Evolutionary conservation across 768 basidiomycete species (phyloP), one percentile per base, ranked within the genome.

Genomic region (Cystofilobasidium ferigula): DNA sequence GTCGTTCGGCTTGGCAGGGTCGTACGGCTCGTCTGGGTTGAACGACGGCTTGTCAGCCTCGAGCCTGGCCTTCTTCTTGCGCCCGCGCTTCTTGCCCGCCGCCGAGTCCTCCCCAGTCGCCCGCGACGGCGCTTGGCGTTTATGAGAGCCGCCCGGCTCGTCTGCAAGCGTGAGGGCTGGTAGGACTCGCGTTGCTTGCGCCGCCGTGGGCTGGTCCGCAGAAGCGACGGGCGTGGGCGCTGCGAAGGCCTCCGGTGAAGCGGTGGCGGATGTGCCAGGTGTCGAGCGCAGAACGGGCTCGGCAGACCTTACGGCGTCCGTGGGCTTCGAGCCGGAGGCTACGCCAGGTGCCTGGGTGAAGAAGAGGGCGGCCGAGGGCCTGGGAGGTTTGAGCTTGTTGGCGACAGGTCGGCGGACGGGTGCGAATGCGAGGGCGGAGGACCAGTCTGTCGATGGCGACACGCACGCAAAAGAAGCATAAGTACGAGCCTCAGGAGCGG

Each of bases 91-190:
- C 74, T 78, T 81, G 12, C 77, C 80, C 61, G 82, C 83, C 7
- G 82, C 82, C 20, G 80, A 81, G 1, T 80, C 81, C 20, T 76
- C 79, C 68, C 81, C 80, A 36, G 28, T 1, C 6, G n/a, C 24
- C 7, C n/a, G 35, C 22, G 2, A 28, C 2, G 30, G 53, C 14
- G 56, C 62, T 62, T 38, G 26, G 22, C 67, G 40, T 38, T 68
- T 68, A 82, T 70, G 69, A 76, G 86, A 92, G 0, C 89, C 89
- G 64, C 91, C 91, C 69, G 91, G 79, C 69, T 91, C 88, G 67
- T 91, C 89, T 68, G 91, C 89, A 13, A 92, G 81, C 26, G 90
- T 80, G 88, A 92, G 90, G 0, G 87, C 87, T 3, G 89, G 89
- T 20, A 89, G 48, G 3, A 45, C 43, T 13, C 67, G 42, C 20